Evolutionary conservation across 257 asterid species (phyloP).

Genomic region (Solanum commersonii): DNA sequence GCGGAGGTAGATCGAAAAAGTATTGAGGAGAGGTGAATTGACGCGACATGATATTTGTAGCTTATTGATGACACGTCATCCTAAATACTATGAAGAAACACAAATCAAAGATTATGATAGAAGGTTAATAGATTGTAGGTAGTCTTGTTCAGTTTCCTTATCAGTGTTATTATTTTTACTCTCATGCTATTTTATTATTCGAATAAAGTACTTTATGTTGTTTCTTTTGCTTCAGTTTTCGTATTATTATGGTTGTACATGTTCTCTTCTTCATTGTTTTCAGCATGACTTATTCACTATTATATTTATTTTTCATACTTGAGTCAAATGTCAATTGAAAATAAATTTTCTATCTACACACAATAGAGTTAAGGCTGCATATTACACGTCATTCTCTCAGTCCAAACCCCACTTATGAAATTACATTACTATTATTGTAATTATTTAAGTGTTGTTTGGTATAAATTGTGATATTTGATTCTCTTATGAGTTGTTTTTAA

Average conservation of each 20-base stretch:
- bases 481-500: not conserved
- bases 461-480: not conserved
- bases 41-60: no score
- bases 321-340: accelerated
- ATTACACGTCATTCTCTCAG: not conserved
- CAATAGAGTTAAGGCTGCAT: accelerated
- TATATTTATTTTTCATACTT: not conserved
- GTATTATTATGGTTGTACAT: no score
- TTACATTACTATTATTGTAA: not conserved
- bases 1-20: not conserved
- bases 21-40: not conserved
- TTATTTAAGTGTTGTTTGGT: not conserved
- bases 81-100: no score
- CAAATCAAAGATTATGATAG: no score
- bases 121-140: no score
- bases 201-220: no score
- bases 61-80: no score
- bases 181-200: not conserved
- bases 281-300: not conserved
- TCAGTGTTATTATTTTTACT: not conserved
- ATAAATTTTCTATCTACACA: not conserved
- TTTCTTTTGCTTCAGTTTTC: no score
- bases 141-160: no score
- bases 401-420: no score
- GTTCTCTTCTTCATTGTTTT: not conserved